Base-by-base conservation (phyloP, 768 basidiomycete genomes). In the Rhizopogon roseolus region DNA sequence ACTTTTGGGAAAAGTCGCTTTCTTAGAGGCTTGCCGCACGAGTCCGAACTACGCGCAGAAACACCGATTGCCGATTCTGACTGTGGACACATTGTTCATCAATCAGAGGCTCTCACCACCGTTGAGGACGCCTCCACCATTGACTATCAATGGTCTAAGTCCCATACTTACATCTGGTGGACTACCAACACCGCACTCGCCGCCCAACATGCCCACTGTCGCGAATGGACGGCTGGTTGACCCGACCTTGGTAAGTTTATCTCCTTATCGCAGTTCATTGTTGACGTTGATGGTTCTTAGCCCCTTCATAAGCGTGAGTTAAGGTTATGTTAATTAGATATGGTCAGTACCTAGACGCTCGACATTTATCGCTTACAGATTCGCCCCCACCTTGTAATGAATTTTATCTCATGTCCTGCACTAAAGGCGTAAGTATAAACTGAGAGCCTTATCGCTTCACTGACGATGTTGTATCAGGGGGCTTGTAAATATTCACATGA, bases 401-500 rank as follows among this genome's bases (percentile, higher is more conserved):
- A 69, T 80, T 83, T 64, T 92, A 92, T 68, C 71, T 91, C 61
- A 88, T 90, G 85, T 77, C 77, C 40, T 91, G 90, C 71, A 86
- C 86, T 52, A 90, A 90, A 76, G 87, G 86, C 71, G 84, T 82
- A 62, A 58, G 77, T 66, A 25, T 37, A 8, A 32, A 14, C 5
- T 25, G 28, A 28, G 17, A 53, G 34, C 28, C 52, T 48, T n/a
- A 3, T 32, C 10, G 5, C 17, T 49, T 29, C 29, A 29, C 60
- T 64, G 46, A 73, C 37, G 52, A 48, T 41, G 10, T 9, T 16
- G 19, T 10, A 48, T 51, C 64, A 85, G 82, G 78, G 78, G 34
- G 74, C 79, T 42, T 92, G 90, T 80, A 90, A 86, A 71, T 92
- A 91, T 70, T 88, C 88, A 41, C 90, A 92, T 69, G 86, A 90